Evolutionary conservation across 148 eudicot genomes (phyloP), one percentile per base, ranked within the genome.

Genomic region (Chenopodium berlandieri): DNA sequence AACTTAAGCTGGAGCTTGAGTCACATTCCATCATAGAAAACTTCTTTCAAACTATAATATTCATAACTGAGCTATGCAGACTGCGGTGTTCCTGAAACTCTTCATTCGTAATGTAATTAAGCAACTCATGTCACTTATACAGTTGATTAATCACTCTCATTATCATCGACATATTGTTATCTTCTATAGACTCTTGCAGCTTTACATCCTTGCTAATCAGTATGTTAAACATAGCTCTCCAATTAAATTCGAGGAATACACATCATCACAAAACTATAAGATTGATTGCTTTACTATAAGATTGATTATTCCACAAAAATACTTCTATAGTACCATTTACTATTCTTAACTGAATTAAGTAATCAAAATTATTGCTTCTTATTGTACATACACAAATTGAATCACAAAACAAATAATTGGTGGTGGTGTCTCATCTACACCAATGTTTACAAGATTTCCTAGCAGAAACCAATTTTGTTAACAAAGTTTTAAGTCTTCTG

Each of bases 401-500:
- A 83, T 47, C 32, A 70, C 14, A 9, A 23, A 14, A 34, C 56
- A 79, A 79, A 65, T 40, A 5, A 4, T 66, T 9, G 10, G 16
- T 5, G 63, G 80, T 82, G 79, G 2, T 12, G 54, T 8, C 63
- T 89, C 85, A 95, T 86, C 77, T 93, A 80, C 99, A 95, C 40
- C 87, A 89, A 31, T 83, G 80, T 83, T 82, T 95, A 75, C 67
- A 74, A 56, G 84, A 86, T 71, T 64, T 85, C 44, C 79, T 85
- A 16, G 88, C 52, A 52, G 87, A 81, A 68, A 88, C 13, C 89
- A 90, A 74, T 82, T 93, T 95, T 1, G 73, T 83, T 44, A 95
- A 71, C 86, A 91, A 79, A 75, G 82, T 85, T 82, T 70, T 88
- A 77, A 94, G 63, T 83, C 99, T 89, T 78, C 90, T 87, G 0